These are phyloP conservation scores for Metschnikowia arizonensis DNA, from an alignment of 805 yeast genomes.

Conservation along the genomic window DNA sequence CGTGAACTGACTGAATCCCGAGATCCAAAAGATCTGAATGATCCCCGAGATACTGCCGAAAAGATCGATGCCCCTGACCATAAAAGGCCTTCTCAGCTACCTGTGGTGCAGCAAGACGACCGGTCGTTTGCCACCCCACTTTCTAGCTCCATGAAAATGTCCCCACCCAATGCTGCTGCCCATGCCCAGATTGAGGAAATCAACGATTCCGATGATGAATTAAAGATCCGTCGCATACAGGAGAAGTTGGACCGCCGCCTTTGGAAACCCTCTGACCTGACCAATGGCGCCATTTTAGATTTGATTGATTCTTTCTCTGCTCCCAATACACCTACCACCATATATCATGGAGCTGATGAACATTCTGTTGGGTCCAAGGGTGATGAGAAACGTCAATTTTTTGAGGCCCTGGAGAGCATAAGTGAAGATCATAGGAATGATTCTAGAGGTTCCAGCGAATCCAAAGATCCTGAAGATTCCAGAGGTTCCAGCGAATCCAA, in stretches of 20 bases:
- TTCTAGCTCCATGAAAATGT: not conserved
- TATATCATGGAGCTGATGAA: constrained; percentile 7
- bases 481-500: too few relatives aligned
- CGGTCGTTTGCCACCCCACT: not conserved
- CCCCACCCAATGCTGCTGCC: not conserved
- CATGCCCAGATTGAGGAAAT: constrained; percentile 36
- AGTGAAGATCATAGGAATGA: too few relatives aligned
- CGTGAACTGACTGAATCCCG: too few relatives aligned
- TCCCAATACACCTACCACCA: constrained; percentile 19
- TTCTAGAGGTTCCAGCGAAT: too few relatives aligned
- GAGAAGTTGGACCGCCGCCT: constrained; percentile 16
- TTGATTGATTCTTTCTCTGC: constrained; percentile 20
- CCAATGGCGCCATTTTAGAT: constrained; percentile 20
- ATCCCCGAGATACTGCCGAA: too few relatives aligned
- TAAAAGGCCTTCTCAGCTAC: not conserved
- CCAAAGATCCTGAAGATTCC: too few relatives aligned
- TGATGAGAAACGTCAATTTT: not conserved
- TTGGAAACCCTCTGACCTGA: constrained; percentile 7
- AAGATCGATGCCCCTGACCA: not conserved
- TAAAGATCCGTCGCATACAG: constrained; percentile 15
- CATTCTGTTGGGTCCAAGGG: constrained; percentile 1
- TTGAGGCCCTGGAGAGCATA: not conserved
- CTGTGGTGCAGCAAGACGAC: not conserved
- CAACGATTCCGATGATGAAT: constrained; percentile 39
- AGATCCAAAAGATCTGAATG: too few relatives aligned